Base-by-base conservation (phyloP, 495 filamentous ascomycete genomes). In the Neurospora sp. region DNA sequence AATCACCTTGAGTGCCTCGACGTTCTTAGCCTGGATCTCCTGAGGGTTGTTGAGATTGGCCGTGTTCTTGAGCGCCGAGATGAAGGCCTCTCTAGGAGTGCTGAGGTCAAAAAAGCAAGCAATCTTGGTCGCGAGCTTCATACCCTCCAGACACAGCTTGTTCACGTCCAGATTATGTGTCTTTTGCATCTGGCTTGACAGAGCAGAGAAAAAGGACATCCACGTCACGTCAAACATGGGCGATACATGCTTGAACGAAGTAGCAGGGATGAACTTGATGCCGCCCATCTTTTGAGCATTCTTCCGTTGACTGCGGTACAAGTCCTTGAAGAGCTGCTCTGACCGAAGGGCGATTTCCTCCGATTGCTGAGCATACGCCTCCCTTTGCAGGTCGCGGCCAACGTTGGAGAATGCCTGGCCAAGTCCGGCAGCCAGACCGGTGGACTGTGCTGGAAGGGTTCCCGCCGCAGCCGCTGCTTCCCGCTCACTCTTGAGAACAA, bases 161-260 rank as follows among this genome's bases (percentile, higher is more conserved):
- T 98, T 94, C 23, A 93, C 92, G 77, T 97, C 93, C 23, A 97
- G 85, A 79, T 97, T 96, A 71, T 96, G 92, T 0, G 93, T 93
- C 79, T 95, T 93, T 77, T 97, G 95, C 82, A 94, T 94, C 73
- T 94, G 90, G 38, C 93, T 94, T 4, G 96, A 97, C 37, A 98
- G 86, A 0, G 93, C 93, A 11, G 94, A 97, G 78, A 98, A 91
- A 83, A 97, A 97, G 23, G 95, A 96, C 95, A 98, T 99, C 96
- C 96, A 99, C 0, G 93, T 96, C 18, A 97, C 95, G 76, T 98
- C 95, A 76, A 99, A 99, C 95, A 99, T 99, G 4, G 96, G 94
- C 0, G 96, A 96, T 70, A 97, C 92, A 82, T 99, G 96, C 75
- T 92, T 95, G 80, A 93, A 95, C 0, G 94, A 97, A 1, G 93